Evolutionary conservation across 208 protist genomes (phyloP).

Genomic region (Leishmania guyanensis): DNA sequence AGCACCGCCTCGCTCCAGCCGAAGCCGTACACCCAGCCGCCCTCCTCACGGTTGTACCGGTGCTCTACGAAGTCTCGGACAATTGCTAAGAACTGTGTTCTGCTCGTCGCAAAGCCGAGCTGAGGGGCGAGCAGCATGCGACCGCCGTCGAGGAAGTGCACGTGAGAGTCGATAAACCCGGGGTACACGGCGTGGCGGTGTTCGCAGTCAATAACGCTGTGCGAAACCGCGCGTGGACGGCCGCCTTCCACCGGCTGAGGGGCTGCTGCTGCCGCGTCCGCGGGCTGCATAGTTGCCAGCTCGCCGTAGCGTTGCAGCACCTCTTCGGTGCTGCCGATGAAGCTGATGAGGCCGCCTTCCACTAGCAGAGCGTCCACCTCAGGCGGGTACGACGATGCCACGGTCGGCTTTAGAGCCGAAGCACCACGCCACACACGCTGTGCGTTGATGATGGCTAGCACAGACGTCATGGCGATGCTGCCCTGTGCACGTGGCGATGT

Average conservation of each 20-base stretch:
- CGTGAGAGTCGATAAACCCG: constrained; percentile 71
- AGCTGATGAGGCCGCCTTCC: constrained; percentile 39
- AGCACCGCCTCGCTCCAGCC: constrained; percentile 63
- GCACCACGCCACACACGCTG: constrained; percentile 45
- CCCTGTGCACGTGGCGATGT: neutral
- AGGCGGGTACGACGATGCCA: constrained; percentile 29
- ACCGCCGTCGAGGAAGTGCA: constrained; percentile 62
- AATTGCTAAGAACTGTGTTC: constrained; percentile 35
- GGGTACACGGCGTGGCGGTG: constrained; percentile 41
- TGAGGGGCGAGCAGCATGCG: constrained; percentile 35
- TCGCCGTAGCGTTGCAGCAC: constrained; percentile 31
- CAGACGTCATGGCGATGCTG: constrained; percentile 31
- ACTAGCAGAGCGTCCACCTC: constrained; percentile 47
- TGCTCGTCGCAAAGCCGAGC: constrained; percentile 26
- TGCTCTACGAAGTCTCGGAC: constrained; percentile 40
- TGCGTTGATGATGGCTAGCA: constrained; percentile 56
- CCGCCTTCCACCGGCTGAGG: constrained; percentile 29
- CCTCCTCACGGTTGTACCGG: constrained; percentile 16
- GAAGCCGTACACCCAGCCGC: constrained; percentile 46
- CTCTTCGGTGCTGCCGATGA: constrained; percentile 39
- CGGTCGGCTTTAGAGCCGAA: constrained; percentile 25
- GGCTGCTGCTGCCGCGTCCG: constrained; percentile 8
- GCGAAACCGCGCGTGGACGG: constrained; percentile 22
- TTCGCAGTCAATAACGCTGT: constrained; percentile 51
- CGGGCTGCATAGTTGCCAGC: constrained; percentile 13